Conservation (phyloP, 306 rosid genomes). For the Luffa aegyptiaca region DNA sequence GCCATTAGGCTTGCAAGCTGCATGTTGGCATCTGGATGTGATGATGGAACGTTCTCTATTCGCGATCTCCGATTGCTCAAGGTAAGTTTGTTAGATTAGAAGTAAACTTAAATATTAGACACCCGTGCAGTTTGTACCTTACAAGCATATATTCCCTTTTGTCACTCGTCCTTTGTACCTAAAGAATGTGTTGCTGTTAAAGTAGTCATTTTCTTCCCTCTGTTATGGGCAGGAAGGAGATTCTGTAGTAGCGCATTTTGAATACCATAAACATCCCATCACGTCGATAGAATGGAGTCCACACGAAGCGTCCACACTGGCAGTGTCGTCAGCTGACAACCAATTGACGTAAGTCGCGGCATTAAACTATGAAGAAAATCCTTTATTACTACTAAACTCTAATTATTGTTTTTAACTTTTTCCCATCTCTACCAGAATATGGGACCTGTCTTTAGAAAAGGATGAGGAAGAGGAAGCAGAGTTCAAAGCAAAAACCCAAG, state of each 20-base stretch:
- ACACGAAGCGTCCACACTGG: slow-evolving; percentile 84
- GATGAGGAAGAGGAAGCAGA: slow-evolving; percentile 97
- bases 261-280: slow-evolving; percentile 77
- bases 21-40: slow-evolving; percentile 96
- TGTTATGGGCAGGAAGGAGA: slow-evolving; percentile 48
- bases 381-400: neutral
- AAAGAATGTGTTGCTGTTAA: neutral
- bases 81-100: slow-evolving; percentile 24
- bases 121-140: neutral
- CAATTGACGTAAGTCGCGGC: slow-evolving; percentile 70
- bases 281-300: slow-evolving; percentile 97
- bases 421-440: slow-evolving; percentile 44
- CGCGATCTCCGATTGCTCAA: slow-evolving; percentile 82
- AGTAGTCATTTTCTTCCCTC: neutral
- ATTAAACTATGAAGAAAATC: neutral
- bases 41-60: slow-evolving; percentile 88
- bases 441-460: slow-evolving; percentile 93
- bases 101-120: neutral
- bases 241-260: slow-evolving; percentile 80
- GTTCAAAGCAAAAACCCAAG: slow-evolving; percentile 69
- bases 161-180: neutral
- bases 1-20: slow-evolving; percentile 60
- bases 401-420: neutral
- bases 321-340: slow-evolving; percentile 82
- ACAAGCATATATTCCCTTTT: neutral